Evolutionary conservation across 2,329 filamentous ascomycete genomes (phyloP), one percentile per base, ranked within the genome.

Genomic region (Sordariomycetes sp.): DNA sequence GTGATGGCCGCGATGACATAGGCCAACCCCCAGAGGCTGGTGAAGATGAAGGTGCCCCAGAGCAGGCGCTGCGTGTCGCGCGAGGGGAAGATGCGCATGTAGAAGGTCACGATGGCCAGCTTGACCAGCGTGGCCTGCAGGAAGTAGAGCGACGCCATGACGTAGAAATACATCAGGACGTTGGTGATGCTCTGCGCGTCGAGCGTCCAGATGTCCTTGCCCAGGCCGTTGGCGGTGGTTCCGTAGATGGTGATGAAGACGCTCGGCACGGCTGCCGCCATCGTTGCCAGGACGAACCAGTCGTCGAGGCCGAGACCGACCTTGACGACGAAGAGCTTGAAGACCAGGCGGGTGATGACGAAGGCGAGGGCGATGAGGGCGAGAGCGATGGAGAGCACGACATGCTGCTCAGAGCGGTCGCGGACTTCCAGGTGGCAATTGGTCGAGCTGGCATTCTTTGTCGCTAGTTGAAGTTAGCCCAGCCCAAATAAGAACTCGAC

Each of bases 91-190:
- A 76, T 66, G 34, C 68, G 63, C 5, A 71, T 51, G 43, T 73
- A 75, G 48, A 76, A 73, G 44, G 68, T 58, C 1, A 76, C 51
- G 17, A 77, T 54, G 1, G 70, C 62, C 5, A 70, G 47, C 41
- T 75, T 72, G 12, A 69, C 55, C 18, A 70, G 49, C 2, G 63
- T 51, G 10, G 70, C 47, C 12, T 64, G 51, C 4, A 50, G 34
- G 43, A 72, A 70, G 47, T 75, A 72, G 16, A 69, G 33, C 6
- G 55, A 40, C 19, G 63, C 59, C 43, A 58, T 54, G 38, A 58
- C 44, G 42, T 63, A 71, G 17, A 70, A 61, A 42, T 50, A 59
- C 18, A 55, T 51, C 7, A 58, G 46, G 19, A 74, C 66, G 1
- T 47, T 46, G 19, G 59, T 66, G 30, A 75, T 59, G 12, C 57